Conservation (phyloP, 1,284 basidiomycete species). For the Athelia sp. region DNA sequence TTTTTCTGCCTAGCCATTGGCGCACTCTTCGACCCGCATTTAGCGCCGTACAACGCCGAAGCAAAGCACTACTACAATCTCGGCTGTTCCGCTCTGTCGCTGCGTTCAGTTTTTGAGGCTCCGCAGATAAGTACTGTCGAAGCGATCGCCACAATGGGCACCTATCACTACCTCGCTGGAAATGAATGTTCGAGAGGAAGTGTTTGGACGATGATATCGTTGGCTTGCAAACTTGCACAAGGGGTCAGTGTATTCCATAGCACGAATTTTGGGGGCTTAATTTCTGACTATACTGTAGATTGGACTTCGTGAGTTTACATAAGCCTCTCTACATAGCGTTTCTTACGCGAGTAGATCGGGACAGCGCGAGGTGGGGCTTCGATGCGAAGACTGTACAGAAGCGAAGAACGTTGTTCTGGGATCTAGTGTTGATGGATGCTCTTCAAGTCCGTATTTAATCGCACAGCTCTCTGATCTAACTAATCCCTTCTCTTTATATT, state of each 20-base stretch:
- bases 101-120: slow-evolving; percentile 25
- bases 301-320: too few relatives aligned
- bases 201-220: neutral
- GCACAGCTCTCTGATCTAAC: neutral
- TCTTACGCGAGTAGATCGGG: slow-evolving; percentile 12
- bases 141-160: slow-evolving; percentile 22
- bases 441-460: slow-evolving; percentile 1
- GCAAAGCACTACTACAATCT: slow-evolving; percentile 29
- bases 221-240: slow-evolving; percentile 8
- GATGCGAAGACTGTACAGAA: slow-evolving; percentile 11
- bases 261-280: neutral
- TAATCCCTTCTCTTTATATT: neutral
- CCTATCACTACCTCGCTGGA: slow-evolving; percentile 17
- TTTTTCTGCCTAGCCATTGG: slow-evolving; percentile 26
- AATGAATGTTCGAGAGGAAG: neutral
- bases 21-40: slow-evolving; percentile 24
- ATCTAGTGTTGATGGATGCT: slow-evolving; percentile 8
- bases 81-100: slow-evolving; percentile 24
- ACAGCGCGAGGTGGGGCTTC: slow-evolving; percentile 16
- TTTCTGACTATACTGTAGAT: too few relatives aligned
- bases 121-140: slow-evolving; percentile 27
- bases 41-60: slow-evolving; percentile 23
- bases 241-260: slow-evolving; percentile 6
- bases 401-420: slow-evolving; percentile 19
- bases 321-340: too few relatives aligned